phyloP scores from a whole-genome alignment of 2,329 filamentous ascomycete genomes.

The Blastomyces parvus region DNA sequence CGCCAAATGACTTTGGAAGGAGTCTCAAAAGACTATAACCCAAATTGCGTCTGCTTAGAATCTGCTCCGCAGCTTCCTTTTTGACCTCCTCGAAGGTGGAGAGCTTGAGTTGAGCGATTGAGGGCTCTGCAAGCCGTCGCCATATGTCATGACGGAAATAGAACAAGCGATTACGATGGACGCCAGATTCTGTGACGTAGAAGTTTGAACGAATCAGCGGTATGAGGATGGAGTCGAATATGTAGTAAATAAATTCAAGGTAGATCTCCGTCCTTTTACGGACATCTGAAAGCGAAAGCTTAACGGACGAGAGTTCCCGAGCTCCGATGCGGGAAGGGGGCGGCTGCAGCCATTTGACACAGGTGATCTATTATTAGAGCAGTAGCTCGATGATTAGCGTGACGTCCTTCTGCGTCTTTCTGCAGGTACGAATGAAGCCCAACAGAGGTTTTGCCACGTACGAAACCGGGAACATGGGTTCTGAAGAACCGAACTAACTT shows the following conservation, averaged over 20 bases:
- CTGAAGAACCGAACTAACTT: slow-evolving; percentile 25
- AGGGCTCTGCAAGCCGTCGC: slow-evolving; percentile 64
- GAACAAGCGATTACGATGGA: slow-evolving; percentile 70
- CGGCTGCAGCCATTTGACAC: slow-evolving; percentile 65
- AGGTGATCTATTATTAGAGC: slow-evolving; percentile 49
- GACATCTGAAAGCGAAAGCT: slow-evolving; percentile 60
- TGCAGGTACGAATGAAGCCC: not conserved
- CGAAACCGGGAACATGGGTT: not conserved
- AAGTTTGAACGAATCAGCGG: slow-evolving; percentile 81
- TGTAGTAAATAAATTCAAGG: slow-evolving; percentile 77
- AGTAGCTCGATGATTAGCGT: not conserved
- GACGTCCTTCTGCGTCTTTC: not conserved
- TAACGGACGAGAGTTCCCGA: slow-evolving; percentile 31
- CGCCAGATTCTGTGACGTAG: slow-evolving; percentile 84
- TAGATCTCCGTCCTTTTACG: slow-evolving; percentile 70
- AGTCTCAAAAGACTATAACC: slow-evolving; percentile 72
- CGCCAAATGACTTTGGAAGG: slow-evolving; percentile 65
- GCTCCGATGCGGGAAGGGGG: slow-evolving; percentile 37
- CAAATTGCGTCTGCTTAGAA: slow-evolving; percentile 54
- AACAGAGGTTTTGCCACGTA: not conserved
- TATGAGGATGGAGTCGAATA: slow-evolving; percentile 85
- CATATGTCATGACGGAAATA: slow-evolving; percentile 95
- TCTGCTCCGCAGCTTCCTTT: slow-evolving; percentile 44
- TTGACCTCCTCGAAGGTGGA: slow-evolving; percentile 73
- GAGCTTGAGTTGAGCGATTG: slow-evolving; percentile 55